Conservation (phyloP, 441 rosid genomes). For the Theobroma grandiflorum region DNA sequence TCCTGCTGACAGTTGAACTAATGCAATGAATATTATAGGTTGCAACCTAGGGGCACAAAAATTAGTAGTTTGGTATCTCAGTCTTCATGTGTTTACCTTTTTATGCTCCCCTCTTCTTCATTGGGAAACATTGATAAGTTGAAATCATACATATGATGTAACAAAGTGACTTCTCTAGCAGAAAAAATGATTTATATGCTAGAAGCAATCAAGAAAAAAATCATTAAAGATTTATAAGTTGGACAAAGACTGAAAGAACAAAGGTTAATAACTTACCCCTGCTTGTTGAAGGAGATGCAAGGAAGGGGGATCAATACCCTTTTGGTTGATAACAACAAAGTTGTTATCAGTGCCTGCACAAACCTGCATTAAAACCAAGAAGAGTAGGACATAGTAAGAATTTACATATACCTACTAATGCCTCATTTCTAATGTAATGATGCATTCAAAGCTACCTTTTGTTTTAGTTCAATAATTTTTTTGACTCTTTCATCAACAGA, state of each 20-base stretch:
- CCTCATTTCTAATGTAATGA: neutral
- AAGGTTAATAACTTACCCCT: constrained; percentile 70
- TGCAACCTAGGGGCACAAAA: neutral
- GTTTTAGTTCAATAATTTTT: constrained; percentile 85
- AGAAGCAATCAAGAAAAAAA: neutral
- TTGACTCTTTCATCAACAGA: constrained; percentile 86
- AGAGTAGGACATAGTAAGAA: neutral
- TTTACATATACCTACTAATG: neutral
- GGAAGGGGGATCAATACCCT: constrained; percentile 98
- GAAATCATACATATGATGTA: neutral
- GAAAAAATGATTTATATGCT: neutral
- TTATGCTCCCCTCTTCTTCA: neutral
- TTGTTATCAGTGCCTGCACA: constrained; percentile 79
- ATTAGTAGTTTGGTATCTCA: neutral
- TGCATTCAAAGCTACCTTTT: constrained; percentile 57
- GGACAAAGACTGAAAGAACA: neutral
- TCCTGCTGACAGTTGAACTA: neutral
- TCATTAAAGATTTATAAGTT: neutral
- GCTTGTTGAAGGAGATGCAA: constrained; percentile 92
- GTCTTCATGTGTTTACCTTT: neutral
- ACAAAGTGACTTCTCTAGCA: neutral
- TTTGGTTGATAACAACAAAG: constrained; percentile 88
- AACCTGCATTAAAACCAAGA: constrained; percentile 59
- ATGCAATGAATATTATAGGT: neutral
- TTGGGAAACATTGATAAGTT: neutral